phyloP scores from a whole-genome alignment of 768 basidiomycete species.

The Galerina sulciceps region DNA sequence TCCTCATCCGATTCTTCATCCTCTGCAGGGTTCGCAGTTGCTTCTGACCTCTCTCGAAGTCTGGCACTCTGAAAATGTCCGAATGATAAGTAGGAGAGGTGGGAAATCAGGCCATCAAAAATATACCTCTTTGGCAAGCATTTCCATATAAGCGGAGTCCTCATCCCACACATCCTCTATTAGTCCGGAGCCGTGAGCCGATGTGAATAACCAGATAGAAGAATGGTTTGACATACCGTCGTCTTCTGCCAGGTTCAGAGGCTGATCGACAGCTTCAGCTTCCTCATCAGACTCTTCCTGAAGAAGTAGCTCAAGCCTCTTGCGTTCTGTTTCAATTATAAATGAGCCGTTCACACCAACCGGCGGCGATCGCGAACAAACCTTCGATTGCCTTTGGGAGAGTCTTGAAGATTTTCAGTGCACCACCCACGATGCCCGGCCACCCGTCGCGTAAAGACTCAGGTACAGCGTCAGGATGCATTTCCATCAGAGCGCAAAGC shows the following conservation, averaged over 20 bases:
- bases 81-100: slow-evolving; percentile 14
- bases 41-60: slow-evolving; percentile 65
- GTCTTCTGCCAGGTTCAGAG: slow-evolving; percentile 69
- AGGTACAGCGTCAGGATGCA: slow-evolving; percentile 62
- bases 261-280: slow-evolving; percentile 55
- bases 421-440: slow-evolving; percentile 73
- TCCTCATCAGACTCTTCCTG: slow-evolving; percentile 44
- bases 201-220: neutral
- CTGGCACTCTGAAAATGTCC: slow-evolving; percentile 61
- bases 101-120: slow-evolving; percentile 10
- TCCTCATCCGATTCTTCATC: slow-evolving; percentile 59
- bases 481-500: slow-evolving; percentile 76
- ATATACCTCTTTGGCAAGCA: slow-evolving; percentile 80
- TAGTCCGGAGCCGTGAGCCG: slow-evolving; percentile 15
- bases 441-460: slow-evolving; percentile 68
- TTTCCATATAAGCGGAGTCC: slow-evolving; percentile 85
- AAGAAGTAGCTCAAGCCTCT: slow-evolving; percentile 58
- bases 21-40: slow-evolving; percentile 49
- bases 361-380: slow-evolving; percentile 28
- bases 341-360: slow-evolving; percentile 40
- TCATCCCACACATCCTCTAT: slow-evolving; percentile 90
- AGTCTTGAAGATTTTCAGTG: slow-evolving; percentile 75
- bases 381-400: slow-evolving; percentile 79
- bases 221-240: slow-evolving; percentile 47
- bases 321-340: slow-evolving; percentile 49